Conservation (phyloP, 331 rosid species). For the Telfairia occidentalis region DNA sequence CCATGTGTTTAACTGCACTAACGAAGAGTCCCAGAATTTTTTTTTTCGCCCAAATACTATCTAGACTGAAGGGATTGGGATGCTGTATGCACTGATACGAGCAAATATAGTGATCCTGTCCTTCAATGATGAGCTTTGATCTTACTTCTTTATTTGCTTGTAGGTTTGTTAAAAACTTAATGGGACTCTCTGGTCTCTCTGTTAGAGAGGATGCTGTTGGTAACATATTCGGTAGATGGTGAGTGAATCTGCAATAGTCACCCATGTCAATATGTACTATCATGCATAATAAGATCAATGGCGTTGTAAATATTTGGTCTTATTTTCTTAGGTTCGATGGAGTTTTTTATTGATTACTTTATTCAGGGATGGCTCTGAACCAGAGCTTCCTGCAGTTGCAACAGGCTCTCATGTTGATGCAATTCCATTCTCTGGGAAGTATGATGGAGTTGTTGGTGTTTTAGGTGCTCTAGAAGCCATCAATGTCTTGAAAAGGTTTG, state of each 20-base stretch:
- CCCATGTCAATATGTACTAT: not conserved
- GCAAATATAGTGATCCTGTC: not conserved
- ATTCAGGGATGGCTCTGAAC: slow-evolving; percentile 64
- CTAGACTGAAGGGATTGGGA: not conserved
- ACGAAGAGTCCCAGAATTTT: not conserved
- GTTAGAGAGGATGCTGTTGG: slow-evolving; percentile 96
- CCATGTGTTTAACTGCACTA: not conserved
- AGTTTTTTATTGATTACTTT: slow-evolving; percentile 12
- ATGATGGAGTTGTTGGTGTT: slow-evolving; percentile 94
- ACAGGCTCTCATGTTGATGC: slow-evolving; percentile 97
- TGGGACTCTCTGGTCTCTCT: slow-evolving; percentile 73
- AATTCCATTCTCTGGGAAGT: slow-evolving; percentile 91
- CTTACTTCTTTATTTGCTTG: slow-evolving; percentile 16
- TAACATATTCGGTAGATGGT: slow-evolving; percentile 89
- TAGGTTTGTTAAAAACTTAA: slow-evolving; percentile 71
- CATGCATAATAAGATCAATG: not conserved
- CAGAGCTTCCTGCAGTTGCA: slow-evolving; percentile 74
- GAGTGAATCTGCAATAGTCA: slow-evolving; percentile 18
- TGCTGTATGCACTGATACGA: not conserved
- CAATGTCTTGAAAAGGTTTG: slow-evolving; percentile 68
- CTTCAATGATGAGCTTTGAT: not conserved
- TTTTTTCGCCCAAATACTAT: too few species aligned
- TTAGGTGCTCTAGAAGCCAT: slow-evolving; percentile 95
- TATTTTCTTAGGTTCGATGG: not conserved
- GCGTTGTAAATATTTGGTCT: not conserved